Conservation (phyloP, 805 yeast species). For the Saccharomyces mikatae region DNA sequence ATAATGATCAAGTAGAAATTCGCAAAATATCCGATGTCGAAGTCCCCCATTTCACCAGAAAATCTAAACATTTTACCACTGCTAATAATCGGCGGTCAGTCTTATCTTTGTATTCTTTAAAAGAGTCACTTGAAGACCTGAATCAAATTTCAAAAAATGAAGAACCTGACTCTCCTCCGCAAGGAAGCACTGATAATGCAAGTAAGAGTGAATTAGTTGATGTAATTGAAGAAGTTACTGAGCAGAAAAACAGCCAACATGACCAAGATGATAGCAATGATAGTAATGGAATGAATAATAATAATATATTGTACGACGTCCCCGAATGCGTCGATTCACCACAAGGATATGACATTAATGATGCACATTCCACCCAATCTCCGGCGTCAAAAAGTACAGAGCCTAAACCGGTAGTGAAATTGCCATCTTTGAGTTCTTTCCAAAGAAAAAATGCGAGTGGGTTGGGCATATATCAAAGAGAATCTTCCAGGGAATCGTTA, state of each 20-base stretch:
- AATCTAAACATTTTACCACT: slow-evolving; percentile 48
- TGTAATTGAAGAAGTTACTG: slow-evolving; percentile 5
- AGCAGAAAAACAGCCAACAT: neutral
- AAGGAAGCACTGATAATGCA: slow-evolving; percentile 10
- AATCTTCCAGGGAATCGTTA: slow-evolving; percentile 11
- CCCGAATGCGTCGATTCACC: slow-evolving; percentile 6
- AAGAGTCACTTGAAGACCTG: slow-evolving; percentile 50
- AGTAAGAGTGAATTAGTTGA: slow-evolving; percentile 10
- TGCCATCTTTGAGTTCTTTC: neutral
- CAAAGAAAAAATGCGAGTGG: neutral
- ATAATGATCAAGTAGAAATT: slow-evolving; percentile 31
- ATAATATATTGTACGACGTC: slow-evolving; percentile 12
- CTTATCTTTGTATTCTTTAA: slow-evolving; percentile 59
- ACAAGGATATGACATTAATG: slow-evolving; percentile 8
- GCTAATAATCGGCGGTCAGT: slow-evolving; percentile 60
- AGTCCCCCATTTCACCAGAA: slow-evolving; percentile 60
- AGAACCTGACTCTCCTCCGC: slow-evolving; percentile 1
- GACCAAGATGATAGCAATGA: neutral
- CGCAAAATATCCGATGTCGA: slow-evolving; percentile 46
- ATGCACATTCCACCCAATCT: slow-evolving; percentile 10
- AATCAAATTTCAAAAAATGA: slow-evolving; percentile 32
- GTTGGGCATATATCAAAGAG: neutral
- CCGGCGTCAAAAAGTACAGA: slow-evolving; percentile 21
- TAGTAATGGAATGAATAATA: slow-evolving; percentile 2
- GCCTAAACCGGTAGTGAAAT: neutral